These are phyloP conservation scores for Vitis labrusca DNA, from an alignment of 164 flowering plant species.

Conservation along the genomic window DNA sequence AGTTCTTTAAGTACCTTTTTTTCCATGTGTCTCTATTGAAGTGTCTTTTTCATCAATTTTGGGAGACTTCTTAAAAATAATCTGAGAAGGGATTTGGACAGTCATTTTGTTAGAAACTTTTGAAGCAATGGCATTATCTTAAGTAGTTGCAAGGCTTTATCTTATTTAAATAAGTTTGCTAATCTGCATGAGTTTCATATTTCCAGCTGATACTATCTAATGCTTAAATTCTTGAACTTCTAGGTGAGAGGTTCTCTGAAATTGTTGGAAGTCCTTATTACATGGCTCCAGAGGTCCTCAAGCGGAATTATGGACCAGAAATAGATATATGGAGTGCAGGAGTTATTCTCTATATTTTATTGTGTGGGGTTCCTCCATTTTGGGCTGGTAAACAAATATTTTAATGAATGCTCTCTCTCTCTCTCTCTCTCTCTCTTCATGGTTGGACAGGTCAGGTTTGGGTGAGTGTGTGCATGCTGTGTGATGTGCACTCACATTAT, in stretches of 20 bases:
- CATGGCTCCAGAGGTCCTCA: conserved; percentile 84
- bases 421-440: neutral
- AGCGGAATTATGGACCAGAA: conserved; percentile 68
- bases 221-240: conserved; percentile 13
- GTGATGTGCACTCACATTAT: no score
- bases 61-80: neutral
- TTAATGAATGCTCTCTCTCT: neutral
- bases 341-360: conserved; percentile 78
- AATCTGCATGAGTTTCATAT: neutral
- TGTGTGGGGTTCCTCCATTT: conserved; percentile 93
- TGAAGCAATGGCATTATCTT: neutral
- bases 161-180: neutral
- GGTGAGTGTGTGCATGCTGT: neutral
- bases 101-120: neutral
- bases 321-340: conserved; percentile 99
- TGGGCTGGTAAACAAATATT: conserved; percentile 77
- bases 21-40: no score
- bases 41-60: neutral
- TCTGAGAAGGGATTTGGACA: neutral
- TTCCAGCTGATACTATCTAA: neutral
- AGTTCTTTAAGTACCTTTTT: no score
- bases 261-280: conserved; percentile 98
- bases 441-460: neutral
- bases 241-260: conserved; percentile 90
- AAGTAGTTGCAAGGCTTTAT: neutral